These are phyloP conservation scores for Saccharomyces kudriavzevii DNA, from an alignment of 805 yeast genomes.

Conservation along the genomic window DNA sequence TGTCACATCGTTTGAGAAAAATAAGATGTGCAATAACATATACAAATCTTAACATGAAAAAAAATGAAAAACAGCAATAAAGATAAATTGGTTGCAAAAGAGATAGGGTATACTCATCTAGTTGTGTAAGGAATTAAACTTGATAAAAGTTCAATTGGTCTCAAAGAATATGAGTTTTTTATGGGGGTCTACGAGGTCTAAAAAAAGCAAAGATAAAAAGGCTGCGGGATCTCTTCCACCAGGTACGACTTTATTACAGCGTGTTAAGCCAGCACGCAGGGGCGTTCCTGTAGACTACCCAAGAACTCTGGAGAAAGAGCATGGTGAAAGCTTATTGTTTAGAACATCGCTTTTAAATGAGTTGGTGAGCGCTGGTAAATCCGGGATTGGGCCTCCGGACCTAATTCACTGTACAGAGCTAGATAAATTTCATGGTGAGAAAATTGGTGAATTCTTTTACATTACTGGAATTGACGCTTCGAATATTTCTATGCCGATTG, in stretches of 20 bases:
- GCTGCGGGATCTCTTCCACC: background rate
- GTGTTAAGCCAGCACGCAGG: background rate
- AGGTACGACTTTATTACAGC: background rate
- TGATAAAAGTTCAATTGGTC: background rate
- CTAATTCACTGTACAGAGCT: constrained; percentile 38
- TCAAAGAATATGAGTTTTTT: background rate
- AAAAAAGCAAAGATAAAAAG: background rate
- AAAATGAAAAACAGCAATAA: background rate
- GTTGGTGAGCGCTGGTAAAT: constrained; percentile 9
- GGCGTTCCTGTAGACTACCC: constrained; percentile 16
- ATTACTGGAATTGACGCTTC: constrained; percentile 42
- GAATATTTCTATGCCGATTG: constrained; percentile 39
- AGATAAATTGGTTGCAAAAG: background rate
- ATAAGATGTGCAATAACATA: background rate
- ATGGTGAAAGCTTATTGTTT: constrained; percentile 27
- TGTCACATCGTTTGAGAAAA: background rate
- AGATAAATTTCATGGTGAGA: constrained; percentile 37
- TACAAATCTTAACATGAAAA: background rate
- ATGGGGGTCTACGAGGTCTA: background rate
- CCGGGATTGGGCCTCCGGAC: constrained; percentile 68
- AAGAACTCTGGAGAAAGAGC: constrained; percentile 21
- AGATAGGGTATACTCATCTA: background rate
- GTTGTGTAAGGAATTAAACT: background rate
- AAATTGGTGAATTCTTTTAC: constrained; percentile 43
- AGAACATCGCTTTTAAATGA: constrained; percentile 18